Evolutionary conservation across 306 rosid genomes (phyloP).

Genomic region (Glycine latifolia): DNA sequence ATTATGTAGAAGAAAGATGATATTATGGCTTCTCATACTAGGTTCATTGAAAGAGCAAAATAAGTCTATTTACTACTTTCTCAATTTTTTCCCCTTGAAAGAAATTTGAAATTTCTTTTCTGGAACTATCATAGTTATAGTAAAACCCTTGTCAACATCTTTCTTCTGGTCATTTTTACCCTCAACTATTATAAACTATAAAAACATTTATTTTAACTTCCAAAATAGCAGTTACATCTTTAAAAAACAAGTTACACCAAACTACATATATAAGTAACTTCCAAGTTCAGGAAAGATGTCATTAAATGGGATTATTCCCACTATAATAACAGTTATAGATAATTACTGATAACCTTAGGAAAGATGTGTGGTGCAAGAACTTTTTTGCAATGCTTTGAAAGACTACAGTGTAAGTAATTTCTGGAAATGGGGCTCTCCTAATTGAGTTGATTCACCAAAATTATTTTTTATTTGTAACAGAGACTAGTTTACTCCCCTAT

Average conservation of each 20-base stretch:
- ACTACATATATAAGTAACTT: too few relatives aligned
- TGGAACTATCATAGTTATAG: slow-evolving; percentile 1
- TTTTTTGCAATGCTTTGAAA: slow-evolving; percentile 28
- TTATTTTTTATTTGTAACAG: not conserved
- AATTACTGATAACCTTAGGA: not conserved
- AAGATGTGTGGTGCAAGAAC: slow-evolving; percentile 28
- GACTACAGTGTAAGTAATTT: slow-evolving; percentile 17
- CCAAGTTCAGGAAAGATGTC: too few relatives aligned
- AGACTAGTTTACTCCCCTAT: slow-evolving; percentile 7
- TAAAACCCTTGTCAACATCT: too few relatives aligned
- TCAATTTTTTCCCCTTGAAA: not conserved
- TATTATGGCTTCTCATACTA: slow-evolving; percentile 5
- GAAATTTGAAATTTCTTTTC: slow-evolving; percentile 14
- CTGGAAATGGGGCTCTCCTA: slow-evolving; percentile 12
- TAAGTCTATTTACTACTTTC: not conserved
- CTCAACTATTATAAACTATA: too few relatives aligned
- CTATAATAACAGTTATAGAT: not conserved
- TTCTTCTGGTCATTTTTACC: too few relatives aligned
- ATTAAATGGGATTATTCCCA: too few relatives aligned
- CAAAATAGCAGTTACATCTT: too few relatives aligned
- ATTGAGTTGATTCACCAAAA: slow-evolving; percentile 22
- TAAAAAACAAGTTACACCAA: too few relatives aligned
- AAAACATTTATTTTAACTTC: too few relatives aligned
- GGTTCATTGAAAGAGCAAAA: not conserved
- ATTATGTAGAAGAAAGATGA: not conserved